A percentile compares a stretch with the other conserved stretches of the same genome.
These are phyloP conservation scores for Tetrapisispora taiwanensis DNA, from an alignment of 805 yeast species.

Conservation along the genomic window DNA sequence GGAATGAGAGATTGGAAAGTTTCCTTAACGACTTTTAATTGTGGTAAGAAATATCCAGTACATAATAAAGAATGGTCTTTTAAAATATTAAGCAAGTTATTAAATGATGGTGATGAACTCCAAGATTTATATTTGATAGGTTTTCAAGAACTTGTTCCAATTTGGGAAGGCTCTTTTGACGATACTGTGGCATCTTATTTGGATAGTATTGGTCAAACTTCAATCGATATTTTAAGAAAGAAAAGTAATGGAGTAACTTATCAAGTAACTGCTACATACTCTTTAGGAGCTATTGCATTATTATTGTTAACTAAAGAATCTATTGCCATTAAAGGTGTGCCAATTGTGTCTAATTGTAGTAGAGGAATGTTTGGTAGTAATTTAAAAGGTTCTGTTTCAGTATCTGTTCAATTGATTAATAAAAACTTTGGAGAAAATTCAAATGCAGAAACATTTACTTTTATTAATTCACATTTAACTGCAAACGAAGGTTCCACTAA, in stretches of 20 bases:
- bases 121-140: conserved; percentile 47
- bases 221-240: conserved; percentile 29
- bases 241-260: conserved; percentile 32
- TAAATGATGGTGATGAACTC: conserved; percentile 21
- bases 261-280: conserved; percentile 34
- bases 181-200: conserved; percentile 31
- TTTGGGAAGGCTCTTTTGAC: conserved; percentile 44
- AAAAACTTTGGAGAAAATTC: conserved; percentile 13
- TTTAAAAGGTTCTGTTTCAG: conserved; percentile 65
- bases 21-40: conserved; percentile 40
- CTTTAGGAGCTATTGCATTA: conserved; percentile 50
- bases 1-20: conserved; percentile 12
- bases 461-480: conserved; percentile 60
- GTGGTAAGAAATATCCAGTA: conserved; percentile 39
- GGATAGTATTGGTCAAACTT: conserved; percentile 27
- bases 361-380: conserved; percentile 54
- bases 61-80: conserved; percentile 27
- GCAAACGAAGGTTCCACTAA: conserved; percentile 63
- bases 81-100: conserved; percentile 25
- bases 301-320: conserved; percentile 37
- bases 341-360: conserved; percentile 25
- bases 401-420: conserved; percentile 34
- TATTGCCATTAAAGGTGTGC: conserved; percentile 20
- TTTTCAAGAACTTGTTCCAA: conserved; percentile 52
- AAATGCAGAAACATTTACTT: conserved; percentile 35